A percentile compares a stretch with the other conserved stretches of the same genome.
phyloP scores from a whole-genome alignment of 441 rosid species.

The Aleurites moluccanus region DNA sequence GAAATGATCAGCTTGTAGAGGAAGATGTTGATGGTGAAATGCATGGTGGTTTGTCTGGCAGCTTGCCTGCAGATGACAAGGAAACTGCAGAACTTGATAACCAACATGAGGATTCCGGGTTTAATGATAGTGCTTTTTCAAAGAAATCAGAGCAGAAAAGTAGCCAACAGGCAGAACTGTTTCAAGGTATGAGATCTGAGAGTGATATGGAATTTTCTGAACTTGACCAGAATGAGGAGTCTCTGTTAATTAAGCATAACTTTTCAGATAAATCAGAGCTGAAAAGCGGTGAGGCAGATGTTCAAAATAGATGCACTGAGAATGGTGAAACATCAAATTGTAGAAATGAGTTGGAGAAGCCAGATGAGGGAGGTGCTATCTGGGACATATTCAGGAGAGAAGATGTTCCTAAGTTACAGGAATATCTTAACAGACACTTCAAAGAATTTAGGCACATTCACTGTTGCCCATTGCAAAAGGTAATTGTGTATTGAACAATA shows the following conservation, averaged over 20 bases:
- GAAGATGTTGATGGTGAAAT: constrained; percentile 20
- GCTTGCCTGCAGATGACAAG: not conserved
- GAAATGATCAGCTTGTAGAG: constrained; percentile 23
- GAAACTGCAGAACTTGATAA: constrained; percentile 22
- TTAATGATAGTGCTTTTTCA: not conserved
- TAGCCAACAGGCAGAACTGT: not conserved
- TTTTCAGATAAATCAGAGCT: constrained; percentile 14
- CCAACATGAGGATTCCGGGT: constrained; percentile 19
- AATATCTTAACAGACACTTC: constrained; percentile 60
- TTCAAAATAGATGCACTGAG: constrained; percentile 13
- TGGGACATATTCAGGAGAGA: constrained; percentile 91
- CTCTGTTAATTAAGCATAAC: constrained; percentile 9
- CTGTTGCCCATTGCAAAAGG: constrained; percentile 58
- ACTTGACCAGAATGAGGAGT: constrained; percentile 2
- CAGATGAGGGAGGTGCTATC: constrained; percentile 63
- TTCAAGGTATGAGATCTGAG: not conserved
- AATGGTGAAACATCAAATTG: constrained; percentile 16
- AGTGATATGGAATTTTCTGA: not conserved
- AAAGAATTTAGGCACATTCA: constrained; percentile 64
- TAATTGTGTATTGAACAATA: constrained; percentile 15
- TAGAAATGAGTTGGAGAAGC: constrained; percentile 25
- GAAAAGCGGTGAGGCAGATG: constrained; percentile 21
- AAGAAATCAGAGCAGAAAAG: constrained; percentile 18
- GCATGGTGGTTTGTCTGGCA: constrained; percentile 3
- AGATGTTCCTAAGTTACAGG: constrained; percentile 71